Percentiles rank a stretch among this genome's conserved stretches.
Conservation (phyloP, 306 rosid species). For the Inga oerstediana region DNA sequence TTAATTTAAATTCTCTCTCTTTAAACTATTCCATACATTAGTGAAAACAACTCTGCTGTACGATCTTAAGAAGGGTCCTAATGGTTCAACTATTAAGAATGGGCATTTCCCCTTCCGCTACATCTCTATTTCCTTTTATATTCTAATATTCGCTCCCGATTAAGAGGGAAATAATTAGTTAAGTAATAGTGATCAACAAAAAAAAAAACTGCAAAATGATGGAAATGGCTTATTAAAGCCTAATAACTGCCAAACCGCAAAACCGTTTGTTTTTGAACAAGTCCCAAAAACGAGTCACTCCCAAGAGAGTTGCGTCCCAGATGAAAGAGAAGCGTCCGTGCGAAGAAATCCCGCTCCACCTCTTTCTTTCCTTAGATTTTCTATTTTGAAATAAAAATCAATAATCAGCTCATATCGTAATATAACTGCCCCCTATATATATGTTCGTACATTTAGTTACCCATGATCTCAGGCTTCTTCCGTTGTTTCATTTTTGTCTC, state of each 20-base stretch:
- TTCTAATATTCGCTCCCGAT: background rate
- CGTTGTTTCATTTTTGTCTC: constrained; percentile 33
- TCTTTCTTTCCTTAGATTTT: constrained; percentile 24
- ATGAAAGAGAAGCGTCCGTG: constrained; percentile 49
- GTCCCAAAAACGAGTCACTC: constrained; percentile 30
- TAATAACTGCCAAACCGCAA: constrained; percentile 51
- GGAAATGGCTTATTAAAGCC: constrained; percentile 17
- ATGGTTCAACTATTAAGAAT: constrained; percentile 26
- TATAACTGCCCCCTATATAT: constrained; percentile 31
- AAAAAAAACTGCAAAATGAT: constrained; percentile 1
- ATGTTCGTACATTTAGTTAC: constrained; percentile 31
- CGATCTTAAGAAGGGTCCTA: background rate
- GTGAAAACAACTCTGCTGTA: background rate
- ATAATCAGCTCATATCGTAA: constrained; percentile 1
- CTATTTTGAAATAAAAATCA: background rate
- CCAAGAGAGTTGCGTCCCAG: constrained; percentile 39
- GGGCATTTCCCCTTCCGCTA: constrained; percentile 31
- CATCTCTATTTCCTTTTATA: background rate
- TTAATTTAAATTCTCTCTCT: background rate
- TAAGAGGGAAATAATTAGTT: constrained; percentile 1
- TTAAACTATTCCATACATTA: background rate
- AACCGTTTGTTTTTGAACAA: constrained; percentile 22
- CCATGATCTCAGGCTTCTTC: constrained; percentile 47
- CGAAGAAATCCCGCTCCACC: constrained; percentile 46
- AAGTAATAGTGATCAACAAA: constrained; percentile 12